These are phyloP conservation scores for Geranium brycei DNA, from an alignment of 345 rosid genomes.

Conservation along the genomic window DNA sequence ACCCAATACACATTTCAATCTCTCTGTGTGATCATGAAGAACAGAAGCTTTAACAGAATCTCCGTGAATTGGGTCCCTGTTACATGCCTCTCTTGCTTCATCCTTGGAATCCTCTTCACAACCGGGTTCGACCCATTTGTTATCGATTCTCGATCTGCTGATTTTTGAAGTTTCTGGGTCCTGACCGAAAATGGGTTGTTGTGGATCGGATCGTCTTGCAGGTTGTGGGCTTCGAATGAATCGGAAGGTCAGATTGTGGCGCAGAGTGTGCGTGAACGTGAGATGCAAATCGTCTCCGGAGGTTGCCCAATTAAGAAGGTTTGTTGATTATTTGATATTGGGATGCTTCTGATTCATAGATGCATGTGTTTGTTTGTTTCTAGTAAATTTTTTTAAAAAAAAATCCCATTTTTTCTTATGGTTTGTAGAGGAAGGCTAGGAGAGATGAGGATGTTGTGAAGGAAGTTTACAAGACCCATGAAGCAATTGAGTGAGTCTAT, in stretches of 20 bases:
- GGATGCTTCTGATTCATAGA: no score
- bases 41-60: background rate
- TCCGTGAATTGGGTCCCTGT: background rate
- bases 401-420: background rate
- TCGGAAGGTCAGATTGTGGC: background rate
- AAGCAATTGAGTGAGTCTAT: conserved; percentile 67
- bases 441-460: conserved; percentile 27
- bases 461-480: conserved; percentile 43
- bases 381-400: background rate
- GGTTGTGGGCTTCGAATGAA: background rate
- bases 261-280: background rate
- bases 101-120: background rate
- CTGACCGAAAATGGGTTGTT: no score
- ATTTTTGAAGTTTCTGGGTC: background rate
- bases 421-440: conserved; percentile 20
- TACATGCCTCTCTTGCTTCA: background rate
- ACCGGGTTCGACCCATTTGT: background rate
- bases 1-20: background rate
- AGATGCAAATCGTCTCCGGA: background rate
- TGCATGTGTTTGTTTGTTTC: background rate
- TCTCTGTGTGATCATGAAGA: background rate
- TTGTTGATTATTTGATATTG: no score
- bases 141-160: background rate
- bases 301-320: background rate
- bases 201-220: background rate